These are phyloP conservation scores for Cryphonectria nitschkei DNA, from an alignment of 2,329 filamentous ascomycete genomes.

Conservation along the genomic window DNA sequence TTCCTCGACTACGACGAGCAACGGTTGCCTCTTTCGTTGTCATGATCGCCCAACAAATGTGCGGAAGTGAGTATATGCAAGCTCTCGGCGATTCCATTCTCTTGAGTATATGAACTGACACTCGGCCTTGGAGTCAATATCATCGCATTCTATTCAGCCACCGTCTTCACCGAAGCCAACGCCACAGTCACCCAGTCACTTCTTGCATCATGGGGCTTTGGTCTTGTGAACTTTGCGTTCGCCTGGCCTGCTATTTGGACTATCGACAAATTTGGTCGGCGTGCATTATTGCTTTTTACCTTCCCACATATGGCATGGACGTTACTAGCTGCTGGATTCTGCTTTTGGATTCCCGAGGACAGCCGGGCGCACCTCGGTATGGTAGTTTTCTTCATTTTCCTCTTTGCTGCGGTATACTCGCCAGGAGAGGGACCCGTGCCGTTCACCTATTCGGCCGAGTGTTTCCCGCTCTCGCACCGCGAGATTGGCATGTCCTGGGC, in stretches of 20 bases:
- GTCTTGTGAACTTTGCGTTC: constrained; percentile 47
- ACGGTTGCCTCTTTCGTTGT: constrained; percentile 43
- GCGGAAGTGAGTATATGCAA: constrained; percentile 30
- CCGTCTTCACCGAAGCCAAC: constrained; percentile 50
- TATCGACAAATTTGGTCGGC: constrained; percentile 60
- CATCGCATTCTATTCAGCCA: constrained; percentile 46
- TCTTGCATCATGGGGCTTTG: constrained; percentile 48
- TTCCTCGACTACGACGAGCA: constrained; percentile 42
- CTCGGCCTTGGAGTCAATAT: neutral
- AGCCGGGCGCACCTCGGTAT: constrained; percentile 43
- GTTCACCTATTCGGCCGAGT: constrained; percentile 70
- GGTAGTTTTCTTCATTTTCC: constrained; percentile 49
- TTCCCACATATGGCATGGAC: constrained; percentile 66
- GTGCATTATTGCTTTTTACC: constrained; percentile 63
- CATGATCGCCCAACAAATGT: constrained; percentile 45
- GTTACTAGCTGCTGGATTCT: constrained; percentile 58
- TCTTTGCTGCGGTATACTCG: constrained; percentile 37
- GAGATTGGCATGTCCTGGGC: constrained; percentile 73
- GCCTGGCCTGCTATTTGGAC: constrained; percentile 47
- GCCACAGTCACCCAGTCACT: constrained; percentile 43
- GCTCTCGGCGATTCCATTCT: too few relatives aligned
- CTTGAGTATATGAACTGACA: neutral
- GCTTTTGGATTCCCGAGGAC: constrained; percentile 48
- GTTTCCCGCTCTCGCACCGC: constrained; percentile 71
- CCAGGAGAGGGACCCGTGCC: constrained; percentile 66